A percentile compares a stretch with the other conserved stretches of the same genome.
Conservation (phyloP, 352 stramenopile genomes). For the Phytophthora meadii region DNA sequence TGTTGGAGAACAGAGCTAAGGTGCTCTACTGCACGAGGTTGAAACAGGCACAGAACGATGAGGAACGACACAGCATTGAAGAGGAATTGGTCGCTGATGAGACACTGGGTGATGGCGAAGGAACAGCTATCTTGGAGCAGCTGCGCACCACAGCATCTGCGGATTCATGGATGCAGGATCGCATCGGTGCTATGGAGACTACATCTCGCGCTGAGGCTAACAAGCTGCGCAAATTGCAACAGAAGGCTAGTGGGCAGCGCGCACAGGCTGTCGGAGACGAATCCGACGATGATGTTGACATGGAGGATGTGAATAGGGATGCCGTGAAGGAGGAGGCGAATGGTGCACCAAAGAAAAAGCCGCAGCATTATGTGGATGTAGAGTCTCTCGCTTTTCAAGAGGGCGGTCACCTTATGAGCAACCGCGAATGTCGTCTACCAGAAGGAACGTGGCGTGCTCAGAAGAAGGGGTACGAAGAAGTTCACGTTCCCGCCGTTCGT, state of each 20-base stretch:
- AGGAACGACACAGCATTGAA: constrained; percentile 92
- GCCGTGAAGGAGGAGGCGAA: constrained; percentile 23
- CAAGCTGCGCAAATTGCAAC: constrained; percentile 81
- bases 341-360: constrained; percentile 56
- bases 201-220: constrained; percentile 85
- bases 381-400: constrained; percentile 95
- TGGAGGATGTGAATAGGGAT: constrained; percentile 46
- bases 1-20: constrained; percentile 96
- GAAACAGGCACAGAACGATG: constrained; percentile 96
- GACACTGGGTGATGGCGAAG: constrained; percentile 86
- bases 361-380: constrained; percentile 94
- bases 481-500: constrained; percentile 98
- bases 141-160: constrained; percentile 90
- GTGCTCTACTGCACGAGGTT: constrained; percentile 98
- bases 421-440: constrained; percentile 96
- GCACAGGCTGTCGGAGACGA: constrained; percentile 28
- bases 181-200: constrained; percentile 86
- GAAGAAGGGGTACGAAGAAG: constrained; percentile 99
- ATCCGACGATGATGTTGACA: constrained; percentile 59
- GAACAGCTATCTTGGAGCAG: constrained; percentile 90
- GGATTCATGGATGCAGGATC: constrained; percentile 95
- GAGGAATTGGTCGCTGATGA: constrained; percentile 87
- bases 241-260: constrained; percentile 44
- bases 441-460: constrained; percentile 97
- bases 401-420: constrained; percentile 98